These are phyloP conservation scores for Paramecium sexaurelia DNA, from an alignment of 73 alveolate species.

Conservation along the genomic window DNA sequence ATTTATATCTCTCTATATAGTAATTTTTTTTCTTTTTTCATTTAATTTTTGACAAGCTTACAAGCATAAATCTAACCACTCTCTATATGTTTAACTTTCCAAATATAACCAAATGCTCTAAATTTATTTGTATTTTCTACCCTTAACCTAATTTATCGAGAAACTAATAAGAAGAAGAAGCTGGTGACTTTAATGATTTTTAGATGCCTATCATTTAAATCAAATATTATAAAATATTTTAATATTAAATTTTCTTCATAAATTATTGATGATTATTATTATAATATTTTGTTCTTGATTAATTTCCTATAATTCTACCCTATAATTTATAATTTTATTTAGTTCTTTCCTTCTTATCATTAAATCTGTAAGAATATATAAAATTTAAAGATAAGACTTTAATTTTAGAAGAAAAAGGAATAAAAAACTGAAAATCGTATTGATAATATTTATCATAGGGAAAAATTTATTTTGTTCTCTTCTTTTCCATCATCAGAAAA, in stretches of 20 bases:
- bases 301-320: background rate
- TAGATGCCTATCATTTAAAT: background rate
- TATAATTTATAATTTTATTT: background rate
- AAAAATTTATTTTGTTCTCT: background rate
- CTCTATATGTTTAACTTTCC: background rate
- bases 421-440: background rate
- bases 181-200: constrained; percentile 58
- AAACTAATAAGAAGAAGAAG: background rate
- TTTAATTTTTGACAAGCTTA: background rate
- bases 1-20: background rate
- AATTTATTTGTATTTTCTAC: background rate
- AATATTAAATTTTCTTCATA: background rate
- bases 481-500: background rate
- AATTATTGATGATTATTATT: background rate
- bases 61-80: constrained; percentile 15
- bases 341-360: background rate
- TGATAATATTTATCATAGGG: background rate
- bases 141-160: constrained; percentile 43
- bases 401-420: background rate
- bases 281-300: background rate
- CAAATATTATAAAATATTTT: background rate
- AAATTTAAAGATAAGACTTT: background rate
- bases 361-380: background rate
- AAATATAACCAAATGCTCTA: constrained; percentile 5
- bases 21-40: background rate